Evolutionary conservation across 2,329 filamentous ascomycete species (phyloP), one percentile per base, ranked within the genome.

Genomic region (Cryphonectria naterciae): DNA sequence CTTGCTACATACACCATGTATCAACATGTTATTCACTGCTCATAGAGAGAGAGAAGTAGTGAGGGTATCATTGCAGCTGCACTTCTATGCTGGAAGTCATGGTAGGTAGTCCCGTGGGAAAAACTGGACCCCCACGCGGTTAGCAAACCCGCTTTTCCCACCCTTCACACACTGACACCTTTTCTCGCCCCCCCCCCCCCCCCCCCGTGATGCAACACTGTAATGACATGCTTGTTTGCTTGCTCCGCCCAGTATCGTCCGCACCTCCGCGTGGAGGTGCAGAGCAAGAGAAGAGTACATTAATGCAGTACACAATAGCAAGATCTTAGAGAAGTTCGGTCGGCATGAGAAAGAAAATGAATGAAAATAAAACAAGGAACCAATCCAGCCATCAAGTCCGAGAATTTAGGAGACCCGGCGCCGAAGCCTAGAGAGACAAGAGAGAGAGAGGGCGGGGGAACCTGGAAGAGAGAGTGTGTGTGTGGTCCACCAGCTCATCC

Each of bases 311-410:
- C 6, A 49, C 6, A 49, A 19, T 22, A 49, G 19, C 43, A 49
- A 49, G 22, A 3, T 11, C 7, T 22, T 4, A 35, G n/a, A 37
- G 1, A 22, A 22, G 4, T 6, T 54, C 28, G 28, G 43, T 19
- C 43, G 28, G 32, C 25, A 49, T 19, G 8, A 65, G 2, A 13
- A 25, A n/a, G n/a, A 56, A 5, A 65, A n/a, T 39, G 43, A 65
- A 17, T 4, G 43, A 2, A 7, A 49, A 49, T 2, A 49, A 49
- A 10, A 7, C 1, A n/a, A 11, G 22, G 32, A 22, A 54, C 63
- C 8, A 54, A 39, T 35, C 28, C 46, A 15, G 46, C 63, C 63
- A 65, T 65, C 63, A 65, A 22, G 63, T 54, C 63, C 63, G 63
- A 65, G 15, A 39, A 39, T 32, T 32, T 32, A 32, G 39, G 32